These are phyloP conservation scores for Entamoeba nuttalli DNA, from an alignment of 208 protist species.

Conservation along the genomic window DNA sequence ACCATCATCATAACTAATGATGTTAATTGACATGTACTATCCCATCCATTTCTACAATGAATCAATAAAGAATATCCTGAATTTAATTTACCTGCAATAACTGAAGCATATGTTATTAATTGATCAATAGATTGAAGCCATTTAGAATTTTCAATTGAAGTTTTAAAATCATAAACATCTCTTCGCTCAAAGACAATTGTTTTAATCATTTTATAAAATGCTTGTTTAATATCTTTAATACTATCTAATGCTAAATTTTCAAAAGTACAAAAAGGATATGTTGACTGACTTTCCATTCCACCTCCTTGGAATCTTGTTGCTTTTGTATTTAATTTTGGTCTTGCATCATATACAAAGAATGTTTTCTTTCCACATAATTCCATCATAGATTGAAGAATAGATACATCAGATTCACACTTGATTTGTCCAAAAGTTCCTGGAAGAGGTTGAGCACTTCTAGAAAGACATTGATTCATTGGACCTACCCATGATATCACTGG, in stretches of 20 bases:
- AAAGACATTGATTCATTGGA: neutral
- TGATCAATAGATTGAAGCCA: constrained; percentile 36
- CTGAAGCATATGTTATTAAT: constrained; percentile 12
- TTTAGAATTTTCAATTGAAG: constrained; percentile 23
- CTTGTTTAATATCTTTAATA: constrained; percentile 46
- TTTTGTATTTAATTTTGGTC: neutral
- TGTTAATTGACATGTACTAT: constrained; percentile 68
- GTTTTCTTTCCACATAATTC: neutral
- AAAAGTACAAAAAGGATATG: neutral
- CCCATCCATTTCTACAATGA: constrained; percentile 75
- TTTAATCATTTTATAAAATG: constrained; percentile 30
- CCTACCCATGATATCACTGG: neutral
- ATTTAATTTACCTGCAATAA: neutral
- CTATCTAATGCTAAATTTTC: constrained; percentile 26
- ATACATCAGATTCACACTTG: neutral
- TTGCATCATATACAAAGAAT: constrained; percentile 21
- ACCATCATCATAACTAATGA: constrained; percentile 63
- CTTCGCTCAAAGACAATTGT: neutral
- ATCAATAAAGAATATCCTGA: constrained; percentile 27
- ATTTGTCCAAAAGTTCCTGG: neutral
- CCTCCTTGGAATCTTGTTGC: neutral
- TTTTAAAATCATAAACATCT: neutral
- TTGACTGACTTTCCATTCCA: neutral
- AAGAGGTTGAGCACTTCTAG: neutral
- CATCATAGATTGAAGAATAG: neutral